Conservation (phyloP, 495 filamentous ascomycete genomes). For the Aspergillus affinis region DNA sequence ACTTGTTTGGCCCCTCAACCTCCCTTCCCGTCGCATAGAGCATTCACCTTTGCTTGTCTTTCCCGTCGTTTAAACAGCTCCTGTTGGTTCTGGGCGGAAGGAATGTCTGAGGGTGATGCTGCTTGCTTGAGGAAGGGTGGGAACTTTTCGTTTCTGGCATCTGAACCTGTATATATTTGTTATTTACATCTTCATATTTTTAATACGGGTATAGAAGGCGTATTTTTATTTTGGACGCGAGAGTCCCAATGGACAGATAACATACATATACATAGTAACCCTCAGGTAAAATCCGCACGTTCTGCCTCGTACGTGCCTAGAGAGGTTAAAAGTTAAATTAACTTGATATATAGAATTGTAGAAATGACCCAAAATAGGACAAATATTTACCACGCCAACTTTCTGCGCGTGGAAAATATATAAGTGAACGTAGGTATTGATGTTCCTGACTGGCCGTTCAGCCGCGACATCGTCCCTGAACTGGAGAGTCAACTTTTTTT, state of each 20-base stretch:
- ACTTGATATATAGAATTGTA: too few species aligned
- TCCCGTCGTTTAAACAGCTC: neutral
- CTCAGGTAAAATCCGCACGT: neutral
- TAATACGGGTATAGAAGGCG: slow-evolving; percentile 24
- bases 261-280: too few species aligned
- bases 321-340: too few species aligned
- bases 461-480: too few species aligned
- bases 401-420: too few species aligned
- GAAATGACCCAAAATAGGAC: too few species aligned
- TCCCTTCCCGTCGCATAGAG: neutral
- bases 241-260: too few species aligned
- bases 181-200: slow-evolving; percentile 9
- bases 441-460: too few species aligned
- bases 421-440: too few species aligned
- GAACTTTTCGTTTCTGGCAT: slow-evolving; percentile 6
- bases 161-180: slow-evolving; percentile 22
- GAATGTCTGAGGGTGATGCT: neutral
- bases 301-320: too few species aligned
- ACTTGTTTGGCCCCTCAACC: neutral
- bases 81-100: slow-evolving; percentile 5
- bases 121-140: slow-evolving; percentile 2
- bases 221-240: slow-evolving; percentile 4
- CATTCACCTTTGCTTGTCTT: neutral
- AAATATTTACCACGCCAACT: too few species aligned
- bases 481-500: neutral